Conservation (phyloP, 2,329 filamentous ascomycete species). For the Volutella citrinella region DNA sequence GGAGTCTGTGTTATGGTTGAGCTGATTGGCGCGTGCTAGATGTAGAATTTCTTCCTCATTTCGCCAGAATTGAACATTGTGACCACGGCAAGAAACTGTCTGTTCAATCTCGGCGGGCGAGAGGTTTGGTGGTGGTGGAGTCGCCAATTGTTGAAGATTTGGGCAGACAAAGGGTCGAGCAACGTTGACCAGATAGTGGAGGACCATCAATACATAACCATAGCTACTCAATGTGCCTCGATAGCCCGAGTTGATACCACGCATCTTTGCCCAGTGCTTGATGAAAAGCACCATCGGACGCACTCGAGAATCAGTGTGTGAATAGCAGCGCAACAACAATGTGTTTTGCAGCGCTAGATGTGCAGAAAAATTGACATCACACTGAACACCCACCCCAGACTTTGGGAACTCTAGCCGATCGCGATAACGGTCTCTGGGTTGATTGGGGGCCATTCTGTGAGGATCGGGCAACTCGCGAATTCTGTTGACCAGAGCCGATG, state of each 20-base stretch:
- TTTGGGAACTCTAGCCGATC: constrained; percentile 76
- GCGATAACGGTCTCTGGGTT: constrained; percentile 51
- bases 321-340: constrained; percentile 77
- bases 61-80: constrained; percentile 74
- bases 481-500: constrained; percentile 34
- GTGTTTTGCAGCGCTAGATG: constrained; percentile 83
- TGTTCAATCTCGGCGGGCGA: constrained; percentile 20
- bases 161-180: constrained; percentile 77
- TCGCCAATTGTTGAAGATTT: constrained; percentile 67
- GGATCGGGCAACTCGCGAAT: constrained; percentile 48
- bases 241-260: constrained; percentile 84
- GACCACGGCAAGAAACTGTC: constrained; percentile 53
- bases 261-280: constrained; percentile 85
- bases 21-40: constrained; percentile 53
- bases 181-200: constrained; percentile 86
- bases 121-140: constrained; percentile 35
- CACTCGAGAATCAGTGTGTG: constrained; percentile 73
- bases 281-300: constrained; percentile 78
- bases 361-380: constrained; percentile 89
- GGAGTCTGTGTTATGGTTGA: constrained; percentile 68
- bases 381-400: constrained; percentile 74
- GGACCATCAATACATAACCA: constrained; percentile 87
- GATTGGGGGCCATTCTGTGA: constrained; percentile 46
- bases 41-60: constrained; percentile 66
- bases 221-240: constrained; percentile 85